Base-by-base conservation (phyloP, 2,329 filamentous ascomycete species). In the Xylariaceae sp. region DNA sequence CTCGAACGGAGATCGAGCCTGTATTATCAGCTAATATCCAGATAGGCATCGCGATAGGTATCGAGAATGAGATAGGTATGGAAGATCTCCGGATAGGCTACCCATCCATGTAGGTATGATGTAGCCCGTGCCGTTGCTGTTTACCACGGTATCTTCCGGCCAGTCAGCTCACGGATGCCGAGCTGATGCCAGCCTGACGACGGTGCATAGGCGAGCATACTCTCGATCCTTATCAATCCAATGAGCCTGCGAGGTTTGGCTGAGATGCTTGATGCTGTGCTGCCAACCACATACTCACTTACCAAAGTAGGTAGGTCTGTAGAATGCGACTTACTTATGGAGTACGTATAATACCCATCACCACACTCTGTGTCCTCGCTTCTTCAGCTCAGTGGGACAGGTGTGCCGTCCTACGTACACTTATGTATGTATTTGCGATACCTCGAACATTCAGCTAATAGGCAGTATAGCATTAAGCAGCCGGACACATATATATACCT, bases 151-250 rank as follows among this genome's bases (percentile, higher is more conserved):
- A 62, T 58, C 50, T 62, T 60, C 57, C 60, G 60, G 55, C 51
- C 60, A 48, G 37, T 55, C 37, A 59, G 57, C 56, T 54, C 62
- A 51, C 51, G 44, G 50, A 55, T 59, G 57, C 59, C 57, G 62
- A 63, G 62, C 59, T 63, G 59, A 63, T 63, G 62, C 59, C 45
- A 59, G 59, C 59, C 57, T 56, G 57, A 52, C 59, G 48, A 51
- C 45, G 53, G 60, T 30, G 23, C 23, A 30, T 51, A 44, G 57
- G 57, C 51, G 54, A 57, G 50, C 47, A 44, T 35, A 23, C 42
- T 52, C 62, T 57, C 52, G 55, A 51, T 47, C 47, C 62, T 64
- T 64, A 64, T 64, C 62, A 58, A 55, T 54, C 62, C 59, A 63
- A 61, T 64, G 57, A 53, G 60, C 13, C 42, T 45, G 13, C 37